phyloP scores from a whole-genome alignment of 2,329 filamentous ascomycete genomes.

The Ascomycota sp. region DNA sequence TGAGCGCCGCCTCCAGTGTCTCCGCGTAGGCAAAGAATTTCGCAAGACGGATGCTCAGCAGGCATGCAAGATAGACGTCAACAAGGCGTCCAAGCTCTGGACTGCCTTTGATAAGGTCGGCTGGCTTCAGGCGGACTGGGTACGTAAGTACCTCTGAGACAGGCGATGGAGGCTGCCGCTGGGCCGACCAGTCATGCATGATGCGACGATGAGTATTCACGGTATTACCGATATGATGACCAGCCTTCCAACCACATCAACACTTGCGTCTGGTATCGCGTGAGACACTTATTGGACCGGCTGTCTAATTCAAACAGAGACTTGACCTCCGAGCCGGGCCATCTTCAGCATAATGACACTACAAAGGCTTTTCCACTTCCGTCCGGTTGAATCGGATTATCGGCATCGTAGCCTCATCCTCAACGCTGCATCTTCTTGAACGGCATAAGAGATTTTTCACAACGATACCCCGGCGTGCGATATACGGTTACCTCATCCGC shows the following conservation, averaged over 20 bases:
- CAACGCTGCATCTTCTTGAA: too few species aligned
- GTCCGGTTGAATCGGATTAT: too few species aligned
- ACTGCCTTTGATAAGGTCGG: slow-evolving; percentile 70
- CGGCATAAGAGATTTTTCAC: slow-evolving; percentile 15
- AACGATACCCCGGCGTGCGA: slow-evolving; percentile 22
- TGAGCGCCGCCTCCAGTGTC: slow-evolving; percentile 47
- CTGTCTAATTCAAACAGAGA: too few species aligned
- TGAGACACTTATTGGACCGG: too few species aligned
- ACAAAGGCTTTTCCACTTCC: too few species aligned
- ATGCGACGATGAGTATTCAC: slow-evolving; percentile 8
- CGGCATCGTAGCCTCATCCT: too few species aligned
- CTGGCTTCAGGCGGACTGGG: slow-evolving; percentile 46
- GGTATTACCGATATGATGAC: too few species aligned
- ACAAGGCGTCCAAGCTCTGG: slow-evolving; percentile 90
- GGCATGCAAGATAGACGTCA: slow-evolving; percentile 95
- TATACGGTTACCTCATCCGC: slow-evolving; percentile 10
- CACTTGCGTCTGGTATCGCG: too few species aligned
- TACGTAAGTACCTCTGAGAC: slow-evolving; percentile 14
- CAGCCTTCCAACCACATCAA: too few species aligned
- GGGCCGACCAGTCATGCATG: background rate
- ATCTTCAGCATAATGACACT: too few species aligned
- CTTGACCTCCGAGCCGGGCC: too few species aligned
- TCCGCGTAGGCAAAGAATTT: slow-evolving; percentile 58
- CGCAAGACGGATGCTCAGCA: slow-evolving; percentile 91
- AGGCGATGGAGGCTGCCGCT: background rate